Evolutionary conservation across 345 rosid species (phyloP), one percentile per base, ranked within the genome.

Genomic region (Geranium brycei): DNA sequence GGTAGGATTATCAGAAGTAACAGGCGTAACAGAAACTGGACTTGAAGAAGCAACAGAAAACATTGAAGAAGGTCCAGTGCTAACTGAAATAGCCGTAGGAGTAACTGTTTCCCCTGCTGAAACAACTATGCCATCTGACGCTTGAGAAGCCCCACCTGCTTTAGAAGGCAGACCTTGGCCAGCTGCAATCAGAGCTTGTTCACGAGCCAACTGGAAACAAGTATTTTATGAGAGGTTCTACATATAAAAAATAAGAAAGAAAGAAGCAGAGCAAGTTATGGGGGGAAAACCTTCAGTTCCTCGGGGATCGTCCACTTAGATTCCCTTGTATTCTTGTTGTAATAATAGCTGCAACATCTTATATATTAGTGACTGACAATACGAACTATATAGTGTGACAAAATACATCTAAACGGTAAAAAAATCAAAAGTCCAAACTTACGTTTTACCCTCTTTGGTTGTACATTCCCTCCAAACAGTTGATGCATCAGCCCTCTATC

Each of bases 391-490:
- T 12, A 64, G 10, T 17, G 31, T 28, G 40, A 1, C 13, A 32
- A 0, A 8, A 23, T n/a, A 55, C 30, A 56, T 16, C 31, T 40
- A 59, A 64, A 17, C 10, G 31, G 19, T 19, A 56, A 3, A 17
- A 19, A 59, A 59, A 63, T 17, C 13, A 35, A 14, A 59, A 60
- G 58, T 59, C 58, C 17, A 23, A 47, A 78, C 87, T 6, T 70
- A 93, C 99, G 76, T 93, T 66, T 78, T 88, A 67, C 97, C 99
- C 73, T 90, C 99, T 38, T 82, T 73, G 56, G 95, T 90, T 14
- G 92, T 83, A 72, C 90, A 93, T 73, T 93, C 99, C 84, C 90
- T 93, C 99, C 99, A 93, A 68, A 83, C 95, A n/a, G 99, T 93
- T 35, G 99, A 93, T 32, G 97, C 97, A 71, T 93, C 99, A 17